Base-by-base conservation (phyloP, 352 stramenopile genomes). In the Pythium chondricola region DNA sequence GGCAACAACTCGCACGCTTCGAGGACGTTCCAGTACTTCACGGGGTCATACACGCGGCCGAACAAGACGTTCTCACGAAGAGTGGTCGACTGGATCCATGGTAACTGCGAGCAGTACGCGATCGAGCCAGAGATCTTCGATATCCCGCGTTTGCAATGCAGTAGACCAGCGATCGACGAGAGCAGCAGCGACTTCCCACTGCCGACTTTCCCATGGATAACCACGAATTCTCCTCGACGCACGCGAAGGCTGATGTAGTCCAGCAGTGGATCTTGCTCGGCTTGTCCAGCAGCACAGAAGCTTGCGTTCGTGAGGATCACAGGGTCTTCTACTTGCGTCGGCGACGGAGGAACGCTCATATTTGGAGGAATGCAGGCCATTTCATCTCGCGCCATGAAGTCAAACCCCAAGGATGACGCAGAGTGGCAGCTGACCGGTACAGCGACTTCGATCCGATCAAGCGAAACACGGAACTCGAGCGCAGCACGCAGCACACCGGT, bases 21-120 rank as follows among this genome's bases (percentile, higher is more conserved):
- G 4, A 92, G 40, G 39, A 89, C 75, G 18, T 57, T 79, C 63
- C 65, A 71, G 63, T 93, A 90, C 27, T 68, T 68, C 9, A 59
- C 62, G 25, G 58, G 61, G 48, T 94, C 66, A 39, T 84, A 93
- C 6, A 60, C 48, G 20, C 74, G 74, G 4, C 93, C 92, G 69
- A 99, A 99, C 6, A 99, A 58, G 51, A 99, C 96, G 65, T 99
- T 99, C 21, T 98, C 88, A n/a, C 83, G 77, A 3, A 99, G 69
- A 18, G 83, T 97, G 25, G 88, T 89, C 56, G 98, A 98, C 62
- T 98, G 85, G 46, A 99, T 96, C 77, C 97, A 98, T 24, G 95
- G 79, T 16, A 83, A 79, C 65, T 98, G 95, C 5, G 90, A 75
- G 50, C 80, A 96, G 61, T 96, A 97, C 7, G 73, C 74, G 9